Conservation (phyloP, 2,329 filamentous ascomycete species). For the Sphaerulina vaccinii region DNA sequence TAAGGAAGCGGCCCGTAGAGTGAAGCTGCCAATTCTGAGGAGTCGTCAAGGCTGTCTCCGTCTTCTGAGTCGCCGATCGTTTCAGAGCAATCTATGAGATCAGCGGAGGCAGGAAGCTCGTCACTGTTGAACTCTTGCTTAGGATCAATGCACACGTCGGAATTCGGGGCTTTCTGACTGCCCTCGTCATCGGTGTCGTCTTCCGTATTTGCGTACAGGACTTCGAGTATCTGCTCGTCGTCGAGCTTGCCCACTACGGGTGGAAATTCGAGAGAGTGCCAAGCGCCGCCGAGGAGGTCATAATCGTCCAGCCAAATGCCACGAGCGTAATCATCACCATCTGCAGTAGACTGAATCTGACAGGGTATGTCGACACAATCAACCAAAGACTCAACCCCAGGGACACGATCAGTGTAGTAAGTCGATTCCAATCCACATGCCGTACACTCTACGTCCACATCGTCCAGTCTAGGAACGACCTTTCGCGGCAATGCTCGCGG, state of each 20-base stretch:
- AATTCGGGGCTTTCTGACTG: too few relatives aligned
- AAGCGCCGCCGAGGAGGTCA: background rate
- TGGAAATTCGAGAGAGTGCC: background rate
- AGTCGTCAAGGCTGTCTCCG: too few relatives aligned
- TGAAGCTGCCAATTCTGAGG: too few relatives aligned
- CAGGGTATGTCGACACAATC: background rate
- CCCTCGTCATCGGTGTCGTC: background rate
- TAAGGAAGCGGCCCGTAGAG: too few relatives aligned
- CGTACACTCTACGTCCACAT: slow-evolving; percentile 1
- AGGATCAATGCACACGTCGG: too few relatives aligned
- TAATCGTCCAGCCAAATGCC: background rate
- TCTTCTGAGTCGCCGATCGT: too few relatives aligned
- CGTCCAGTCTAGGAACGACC: slow-evolving; percentile 8
- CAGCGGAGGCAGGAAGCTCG: too few relatives aligned
- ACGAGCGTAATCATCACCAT: background rate
- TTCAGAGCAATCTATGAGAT: too few relatives aligned
- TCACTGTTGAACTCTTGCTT: too few relatives aligned
- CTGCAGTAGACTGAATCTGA: background rate
- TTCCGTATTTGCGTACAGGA: background rate
- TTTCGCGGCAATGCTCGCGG: slow-evolving; percentile 16
- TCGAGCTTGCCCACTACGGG: background rate
- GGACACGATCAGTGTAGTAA: too few relatives aligned
- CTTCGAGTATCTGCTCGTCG: background rate
- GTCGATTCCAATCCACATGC: too few relatives aligned
- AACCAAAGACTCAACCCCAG: too few relatives aligned